A percentile compares a stretch with the other conserved stretches of the same genome.
These are phyloP conservation scores for Vitis amurensis DNA, from an alignment of 164 flowering plant species.

Conservation along the genomic window DNA sequence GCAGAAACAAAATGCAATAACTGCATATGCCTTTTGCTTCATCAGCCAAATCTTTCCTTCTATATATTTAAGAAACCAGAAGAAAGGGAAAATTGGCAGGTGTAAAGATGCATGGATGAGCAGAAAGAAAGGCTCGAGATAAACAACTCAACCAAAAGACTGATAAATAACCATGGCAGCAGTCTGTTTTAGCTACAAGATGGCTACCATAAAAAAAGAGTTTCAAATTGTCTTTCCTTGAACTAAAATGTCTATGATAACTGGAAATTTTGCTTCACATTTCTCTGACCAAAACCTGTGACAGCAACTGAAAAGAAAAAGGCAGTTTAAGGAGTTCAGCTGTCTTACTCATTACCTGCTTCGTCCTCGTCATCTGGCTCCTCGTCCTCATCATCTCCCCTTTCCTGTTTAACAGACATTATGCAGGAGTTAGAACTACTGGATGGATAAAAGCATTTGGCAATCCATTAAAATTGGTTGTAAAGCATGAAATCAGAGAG, in stretches of 20 bases:
- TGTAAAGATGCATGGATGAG: too few relatives aligned
- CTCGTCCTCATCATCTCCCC: constrained; percentile 17
- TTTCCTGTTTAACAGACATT: constrained; percentile 17
- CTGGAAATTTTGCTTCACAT: constrained; percentile 9
- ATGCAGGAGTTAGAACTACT: background rate
- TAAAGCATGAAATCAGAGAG: too few relatives aligned
- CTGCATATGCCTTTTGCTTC: too few relatives aligned
- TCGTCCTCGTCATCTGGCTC: constrained; percentile 28
- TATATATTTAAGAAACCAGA: too few relatives aligned
- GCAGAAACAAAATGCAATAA: too few relatives aligned
- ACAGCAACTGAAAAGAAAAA: constrained; percentile 1
- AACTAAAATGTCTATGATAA: constrained; percentile 8
- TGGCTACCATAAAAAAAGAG: constrained; percentile 2
- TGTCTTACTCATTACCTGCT: constrained; percentile 22
- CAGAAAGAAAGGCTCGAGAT: too few relatives aligned
- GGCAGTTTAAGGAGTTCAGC: constrained; percentile 5
- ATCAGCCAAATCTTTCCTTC: too few relatives aligned
- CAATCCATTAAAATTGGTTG: too few relatives aligned
- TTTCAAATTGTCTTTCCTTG: background rate
- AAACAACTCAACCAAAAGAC: background rate
- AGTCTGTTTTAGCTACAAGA: constrained; percentile 12
- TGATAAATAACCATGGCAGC: constrained; percentile 9
- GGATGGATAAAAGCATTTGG: too few relatives aligned
- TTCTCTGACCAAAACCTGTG: constrained; percentile 10
- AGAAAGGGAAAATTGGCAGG: background rate